phyloP scores from a whole-genome alignment of 2,329 filamentous ascomycete species.

The Bipolaris sorokiniana region DNA sequence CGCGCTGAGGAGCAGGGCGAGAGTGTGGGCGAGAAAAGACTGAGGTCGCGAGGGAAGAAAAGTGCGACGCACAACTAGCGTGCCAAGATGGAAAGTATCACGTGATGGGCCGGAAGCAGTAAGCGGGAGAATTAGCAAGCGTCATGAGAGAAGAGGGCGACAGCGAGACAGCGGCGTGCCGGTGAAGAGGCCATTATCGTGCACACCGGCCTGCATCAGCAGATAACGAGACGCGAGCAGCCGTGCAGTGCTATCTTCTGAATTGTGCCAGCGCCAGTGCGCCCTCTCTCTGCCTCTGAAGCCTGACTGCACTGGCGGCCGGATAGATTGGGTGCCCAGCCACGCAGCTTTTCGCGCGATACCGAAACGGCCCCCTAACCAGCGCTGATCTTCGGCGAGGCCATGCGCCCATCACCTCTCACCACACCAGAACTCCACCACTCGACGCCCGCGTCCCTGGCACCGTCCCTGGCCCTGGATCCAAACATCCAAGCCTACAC shows the following conservation, averaged over 20 bases:
- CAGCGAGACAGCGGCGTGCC: background rate
- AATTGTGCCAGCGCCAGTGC: background rate
- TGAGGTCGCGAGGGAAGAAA: slow-evolving; percentile 27
- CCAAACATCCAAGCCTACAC: slow-evolving; percentile 28
- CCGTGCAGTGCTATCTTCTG: background rate
- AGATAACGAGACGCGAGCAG: background rate
- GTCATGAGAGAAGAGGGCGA: slow-evolving; percentile 12
- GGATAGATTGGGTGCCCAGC: slow-evolving; percentile 29
- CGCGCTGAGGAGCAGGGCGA: background rate
- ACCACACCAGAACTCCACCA: slow-evolving; percentile 33
- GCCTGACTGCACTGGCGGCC: slow-evolving; percentile 7
- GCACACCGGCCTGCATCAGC: background rate
- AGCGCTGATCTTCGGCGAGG: slow-evolving; percentile 30
- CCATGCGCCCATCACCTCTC: slow-evolving; percentile 35
- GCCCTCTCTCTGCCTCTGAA: background rate
- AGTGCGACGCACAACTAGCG: slow-evolving; percentile 26
- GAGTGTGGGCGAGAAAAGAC: slow-evolving; percentile 14
- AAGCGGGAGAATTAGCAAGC: slow-evolving; percentile 16
- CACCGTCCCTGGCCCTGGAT: slow-evolving; percentile 33
- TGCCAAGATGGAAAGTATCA: slow-evolving; percentile 16
- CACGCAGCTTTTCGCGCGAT: slow-evolving; percentile 31
- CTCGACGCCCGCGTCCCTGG: slow-evolving; percentile 34
- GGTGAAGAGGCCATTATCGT: background rate
- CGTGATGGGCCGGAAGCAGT: slow-evolving; percentile 12
- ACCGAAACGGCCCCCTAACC: slow-evolving; percentile 31